phyloP scores from a whole-genome alignment of 1,284 basidiomycete genomes.

The Wolfiporia cocos region DNA sequence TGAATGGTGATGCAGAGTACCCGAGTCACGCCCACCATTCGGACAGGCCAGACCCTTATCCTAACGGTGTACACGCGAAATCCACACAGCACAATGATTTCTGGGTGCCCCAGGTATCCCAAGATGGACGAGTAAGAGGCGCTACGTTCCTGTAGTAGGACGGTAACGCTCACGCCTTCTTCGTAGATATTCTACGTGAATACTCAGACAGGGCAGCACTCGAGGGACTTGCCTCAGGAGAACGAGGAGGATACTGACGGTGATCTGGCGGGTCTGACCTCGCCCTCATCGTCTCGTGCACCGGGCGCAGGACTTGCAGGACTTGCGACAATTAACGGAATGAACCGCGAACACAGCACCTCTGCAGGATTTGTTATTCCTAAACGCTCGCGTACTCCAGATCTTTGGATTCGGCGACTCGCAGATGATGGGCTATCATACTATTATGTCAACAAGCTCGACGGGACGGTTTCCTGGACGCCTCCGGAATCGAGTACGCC shows the following conservation, averaged over 20 bases:
- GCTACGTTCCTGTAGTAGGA: neutral
- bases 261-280: constrained; percentile 50
- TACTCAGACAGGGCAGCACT: constrained; percentile 82
- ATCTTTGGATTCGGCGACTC: constrained; percentile 75
- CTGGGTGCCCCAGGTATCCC: constrained; percentile 73
- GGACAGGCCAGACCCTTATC: constrained; percentile 10
- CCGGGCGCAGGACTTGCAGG: constrained; percentile 46
- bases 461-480: constrained; percentile 66
- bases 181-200: constrained; percentile 90
- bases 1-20: constrained; percentile 20
- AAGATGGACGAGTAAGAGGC: constrained; percentile 62
- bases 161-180: constrained; percentile 4
- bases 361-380: constrained; percentile 55
- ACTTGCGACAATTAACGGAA: constrained; percentile 23
- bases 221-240: constrained; percentile 80
- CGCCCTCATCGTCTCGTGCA: constrained; percentile 49
- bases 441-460: constrained; percentile 73
- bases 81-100: constrained; percentile 55
- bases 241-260: constrained; percentile 54
- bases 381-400: constrained; percentile 55
- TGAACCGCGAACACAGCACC: constrained; percentile 22
- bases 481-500: constrained; percentile 33
- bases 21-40: constrained; percentile 5
- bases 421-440: constrained; percentile 83
- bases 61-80: constrained; percentile 11